Evolutionary conservation across 2,329 filamentous ascomycete species (phyloP).

Genomic region (Fusarium sp.): DNA sequence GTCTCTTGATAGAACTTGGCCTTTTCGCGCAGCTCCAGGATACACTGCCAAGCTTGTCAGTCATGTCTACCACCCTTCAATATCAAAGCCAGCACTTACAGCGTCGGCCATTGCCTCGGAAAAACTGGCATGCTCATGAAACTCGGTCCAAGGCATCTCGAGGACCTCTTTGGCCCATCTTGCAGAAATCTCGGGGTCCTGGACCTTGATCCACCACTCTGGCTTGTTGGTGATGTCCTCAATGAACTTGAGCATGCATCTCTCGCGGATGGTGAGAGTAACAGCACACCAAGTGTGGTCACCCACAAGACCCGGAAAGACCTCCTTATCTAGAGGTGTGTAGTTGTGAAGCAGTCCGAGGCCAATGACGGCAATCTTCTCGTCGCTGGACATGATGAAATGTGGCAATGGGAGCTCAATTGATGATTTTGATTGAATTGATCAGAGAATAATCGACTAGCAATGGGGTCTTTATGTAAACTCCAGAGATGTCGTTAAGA

Average conservation of each 20-base stretch:
- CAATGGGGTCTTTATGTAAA: neutral
- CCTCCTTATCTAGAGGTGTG: neutral
- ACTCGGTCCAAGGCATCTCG: constrained; percentile 45
- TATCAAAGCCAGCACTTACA: constrained; percentile 31
- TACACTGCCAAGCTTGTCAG: constrained; percentile 38
- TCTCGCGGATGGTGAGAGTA: constrained; percentile 47
- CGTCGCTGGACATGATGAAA: constrained; percentile 6
- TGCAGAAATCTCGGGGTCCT: constrained; percentile 38
- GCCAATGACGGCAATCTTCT: constrained; percentile 40
- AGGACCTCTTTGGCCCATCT: constrained; percentile 48
- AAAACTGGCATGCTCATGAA: constrained; percentile 42
- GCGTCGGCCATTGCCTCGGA: constrained; percentile 47
- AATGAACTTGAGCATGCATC: constrained; percentile 49
- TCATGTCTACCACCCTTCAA: neutral
- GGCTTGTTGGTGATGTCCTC: constrained; percentile 51
- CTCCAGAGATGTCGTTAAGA: neutral
- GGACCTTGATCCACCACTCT: constrained; percentile 51
- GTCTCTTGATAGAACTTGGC: constrained; percentile 49
- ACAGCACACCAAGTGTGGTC: constrained; percentile 37
- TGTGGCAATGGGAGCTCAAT: neutral
- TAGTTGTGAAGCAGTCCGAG: constrained; percentile 42
- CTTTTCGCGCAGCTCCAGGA: constrained; percentile 50
- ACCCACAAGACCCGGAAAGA: constrained; percentile 40
- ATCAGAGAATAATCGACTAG: neutral
- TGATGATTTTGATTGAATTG: neutral